phyloP scores from a whole-genome alignment of 768 basidiomycete genomes.

The Erythrobasidium yunnanense region DNA sequence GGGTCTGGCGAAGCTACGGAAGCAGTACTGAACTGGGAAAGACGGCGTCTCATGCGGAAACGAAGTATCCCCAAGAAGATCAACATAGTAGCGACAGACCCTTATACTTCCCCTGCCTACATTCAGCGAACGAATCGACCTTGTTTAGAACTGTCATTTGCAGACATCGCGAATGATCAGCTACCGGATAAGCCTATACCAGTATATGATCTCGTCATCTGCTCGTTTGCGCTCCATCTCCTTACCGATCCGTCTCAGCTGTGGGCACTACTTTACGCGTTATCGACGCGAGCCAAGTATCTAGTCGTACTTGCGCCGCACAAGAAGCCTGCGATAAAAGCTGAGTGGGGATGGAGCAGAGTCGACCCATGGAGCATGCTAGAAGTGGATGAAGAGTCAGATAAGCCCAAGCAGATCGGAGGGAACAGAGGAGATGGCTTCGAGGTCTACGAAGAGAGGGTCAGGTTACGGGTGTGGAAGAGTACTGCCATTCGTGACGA shows the following conservation, averaged over 20 bases:
- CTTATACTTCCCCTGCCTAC: conserved; percentile 58
- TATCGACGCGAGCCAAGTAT: conserved; percentile 56
- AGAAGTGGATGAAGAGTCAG: conserved; percentile 8
- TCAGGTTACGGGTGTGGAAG: conserved; percentile 32
- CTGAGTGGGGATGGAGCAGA: conserved; percentile 57
- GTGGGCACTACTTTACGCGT: conserved; percentile 55
- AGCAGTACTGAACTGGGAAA: neutral
- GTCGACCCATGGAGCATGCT: conserved; percentile 45
- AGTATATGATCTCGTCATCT: conserved; percentile 55
- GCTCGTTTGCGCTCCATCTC: conserved; percentile 66
- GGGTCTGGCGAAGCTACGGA: conserved; percentile 39
- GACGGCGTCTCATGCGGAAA: neutral
- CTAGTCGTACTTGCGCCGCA: conserved; percentile 61
- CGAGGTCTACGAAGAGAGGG: conserved; percentile 34
- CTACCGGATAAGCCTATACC: conserved; percentile 23
- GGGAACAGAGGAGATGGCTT: conserved; percentile 30
- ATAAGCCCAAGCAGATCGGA: conserved; percentile 5
- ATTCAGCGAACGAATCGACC: conserved; percentile 49
- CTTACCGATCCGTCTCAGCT: conserved; percentile 54
- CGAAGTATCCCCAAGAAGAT: neutral
- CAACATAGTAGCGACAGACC: conserved; percentile 27
- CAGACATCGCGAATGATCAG: conserved; percentile 47
- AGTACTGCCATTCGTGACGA: conserved; percentile 1
- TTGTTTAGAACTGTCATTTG: conserved; percentile 55
- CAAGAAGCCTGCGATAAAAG: conserved; percentile 64